These are phyloP conservation scores for Hortaea werneckii DNA, from an alignment of 2,329 filamentous ascomycete genomes.

Conservation along the genomic window DNA sequence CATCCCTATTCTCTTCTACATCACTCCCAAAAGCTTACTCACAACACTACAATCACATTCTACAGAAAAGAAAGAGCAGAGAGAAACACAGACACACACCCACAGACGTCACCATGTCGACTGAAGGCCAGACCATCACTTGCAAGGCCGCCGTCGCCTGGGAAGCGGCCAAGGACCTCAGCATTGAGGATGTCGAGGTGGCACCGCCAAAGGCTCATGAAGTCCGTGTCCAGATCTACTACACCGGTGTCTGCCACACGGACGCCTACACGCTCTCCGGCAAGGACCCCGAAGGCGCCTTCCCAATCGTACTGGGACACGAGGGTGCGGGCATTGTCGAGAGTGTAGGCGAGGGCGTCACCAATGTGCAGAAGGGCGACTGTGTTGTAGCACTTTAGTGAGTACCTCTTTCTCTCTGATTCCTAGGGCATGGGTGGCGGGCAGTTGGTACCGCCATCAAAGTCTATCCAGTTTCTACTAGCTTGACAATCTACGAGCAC, in stretches of 20 bases:
- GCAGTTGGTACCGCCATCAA: too few species aligned
- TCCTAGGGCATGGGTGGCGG: too few species aligned
- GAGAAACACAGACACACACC: neutral
- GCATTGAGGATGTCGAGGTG: constrained; percentile 87
- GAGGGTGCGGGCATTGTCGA: constrained; percentile 88
- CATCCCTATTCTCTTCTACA: too few species aligned
- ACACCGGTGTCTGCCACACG: constrained; percentile 99
- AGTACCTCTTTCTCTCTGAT: constrained; percentile 21
- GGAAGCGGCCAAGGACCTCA: constrained; percentile 85
- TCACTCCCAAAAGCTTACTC: neutral
- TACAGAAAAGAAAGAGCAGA: neutral
- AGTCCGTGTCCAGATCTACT: constrained; percentile 92
- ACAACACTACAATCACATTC: neutral
- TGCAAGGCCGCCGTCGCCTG: constrained; percentile 89
- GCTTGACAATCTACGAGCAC: too few species aligned
- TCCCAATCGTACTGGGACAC: constrained; percentile 80
- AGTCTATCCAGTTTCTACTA: too few species aligned
- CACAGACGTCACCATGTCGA: constrained; percentile 36
- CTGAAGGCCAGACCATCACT: constrained; percentile 72
- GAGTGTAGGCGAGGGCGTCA: constrained; percentile 89
- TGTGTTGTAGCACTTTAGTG: constrained; percentile 84
- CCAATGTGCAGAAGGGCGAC: constrained; percentile 86
- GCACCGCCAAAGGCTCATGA: constrained; percentile 80
- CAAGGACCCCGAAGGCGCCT: constrained; percentile 92
- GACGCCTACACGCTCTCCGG: constrained; percentile 82